Evolutionary conservation across 371 early-diverging fungal genomes (phyloP), one percentile per base, ranked within the genome.

Genomic region (Mucor irregularis): DNA sequence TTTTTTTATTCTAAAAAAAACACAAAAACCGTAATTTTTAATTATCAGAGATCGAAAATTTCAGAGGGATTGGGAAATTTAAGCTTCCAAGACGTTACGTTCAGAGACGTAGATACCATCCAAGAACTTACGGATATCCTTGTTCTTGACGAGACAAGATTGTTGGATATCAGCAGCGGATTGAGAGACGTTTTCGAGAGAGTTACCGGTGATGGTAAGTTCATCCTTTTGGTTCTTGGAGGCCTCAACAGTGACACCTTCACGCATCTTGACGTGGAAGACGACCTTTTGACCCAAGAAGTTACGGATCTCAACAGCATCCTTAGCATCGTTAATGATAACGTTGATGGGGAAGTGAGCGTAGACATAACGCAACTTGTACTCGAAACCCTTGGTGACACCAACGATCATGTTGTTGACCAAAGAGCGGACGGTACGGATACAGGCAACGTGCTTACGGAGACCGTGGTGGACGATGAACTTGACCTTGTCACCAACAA

Each of bases 281-380:
- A 90, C 89, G 37, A 90, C 80, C 89, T 98, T 99, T 81, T 99
- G 95, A 74, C 99, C 99, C 68, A 99, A 84, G 85, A 98, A 99
- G 91, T 99, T 99, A 74, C 99, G 95, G 81, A 99, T 94, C 83
- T 98, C 98, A 43, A 97, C 90, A 25, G 74, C 76, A 69, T 89
- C 87, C 50, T 88, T 90, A 62, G 82, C 83, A 62, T 94, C 89
- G 61, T 83, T 76, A 57, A 99, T 90, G 76, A 90, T 93, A 62
- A 94, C 92, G 84, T 95, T 96, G 88, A 99, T 99, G 81, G 99
- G 99, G 84, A 99, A 99, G 85, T 99, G 99, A 61, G 99, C 98
- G 71, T 98, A 98, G 50, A 97, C 99, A 70, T 94, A 97, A 70
- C 99, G 98, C 94, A 99, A 90, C 88, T 95, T 97, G 93, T 99